Conservation (phyloP, 352 stramenopile genomes). For the Phytophthora meadii region DNA sequence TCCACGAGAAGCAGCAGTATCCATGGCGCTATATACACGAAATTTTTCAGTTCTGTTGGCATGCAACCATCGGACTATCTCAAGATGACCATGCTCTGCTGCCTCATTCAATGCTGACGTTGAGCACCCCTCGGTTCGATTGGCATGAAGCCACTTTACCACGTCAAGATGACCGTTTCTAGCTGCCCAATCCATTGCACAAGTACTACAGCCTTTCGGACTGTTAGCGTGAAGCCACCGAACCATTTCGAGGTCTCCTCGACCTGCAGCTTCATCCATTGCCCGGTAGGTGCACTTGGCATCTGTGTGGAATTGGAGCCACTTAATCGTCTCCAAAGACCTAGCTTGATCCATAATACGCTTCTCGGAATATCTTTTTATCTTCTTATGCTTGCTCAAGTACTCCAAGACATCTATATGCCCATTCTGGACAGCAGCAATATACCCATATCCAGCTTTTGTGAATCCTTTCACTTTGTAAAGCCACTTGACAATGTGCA, state of each 20-base stretch:
- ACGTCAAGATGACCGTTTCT: background rate
- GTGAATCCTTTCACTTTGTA: background rate
- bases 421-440: no score
- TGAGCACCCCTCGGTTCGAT: constrained; percentile 3
- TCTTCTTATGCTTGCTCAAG: no score
- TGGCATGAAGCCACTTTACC: constrained; percentile 5
- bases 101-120: background rate
- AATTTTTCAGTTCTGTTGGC: constrained; percentile 3
- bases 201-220: background rate
- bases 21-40: background rate
- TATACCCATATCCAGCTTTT: background rate
- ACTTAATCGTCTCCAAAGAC: background rate
- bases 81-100: background rate
- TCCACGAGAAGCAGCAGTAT: constrained; percentile 1
- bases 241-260: background rate
- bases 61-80: constrained; percentile 2
- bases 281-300: background rate
- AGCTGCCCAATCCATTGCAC: background rate
- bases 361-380: no score
- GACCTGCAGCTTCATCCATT: background rate
- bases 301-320: background rate
- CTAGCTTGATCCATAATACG: no score
- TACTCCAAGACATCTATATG: no score
- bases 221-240: background rate
- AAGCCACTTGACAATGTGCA: constrained; percentile 11